Base-by-base conservation (phyloP, 1,139 yeast species). In the Keqinozyma sinolaborantium region DNA sequence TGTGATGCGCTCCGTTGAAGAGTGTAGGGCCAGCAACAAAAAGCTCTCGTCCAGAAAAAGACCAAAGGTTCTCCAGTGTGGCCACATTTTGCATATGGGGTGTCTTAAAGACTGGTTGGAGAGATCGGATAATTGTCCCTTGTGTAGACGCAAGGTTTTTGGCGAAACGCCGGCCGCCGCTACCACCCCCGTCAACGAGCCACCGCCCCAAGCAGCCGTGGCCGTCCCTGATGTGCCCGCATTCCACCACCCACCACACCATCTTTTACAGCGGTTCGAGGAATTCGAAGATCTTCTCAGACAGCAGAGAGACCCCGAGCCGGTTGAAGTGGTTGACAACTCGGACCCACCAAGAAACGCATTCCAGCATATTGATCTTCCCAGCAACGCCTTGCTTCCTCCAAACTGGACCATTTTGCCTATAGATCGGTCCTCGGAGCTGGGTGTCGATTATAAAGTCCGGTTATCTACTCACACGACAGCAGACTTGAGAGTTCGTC, bases 91-190 rank as follows among this genome's bases (percentile, higher is more conserved):
- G 38, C 99, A 92, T 54, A 66, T 83, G 62, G 92, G 95, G 3
- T 92, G 98, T 56, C 70, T 92, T 41, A 84, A 85, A 50, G 84
- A 85, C 45, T 92, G 99, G 99, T 66, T 92, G 44, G 95, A 86
- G 50, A 71, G 95, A 42, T 86, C 96, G 0, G 94, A 83, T 46
- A 76, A 79, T 18, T 92, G 99, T 60, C 98, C 99, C 1, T 78
- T 90, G 35, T 92, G 97, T 57, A 70, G 97, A 43, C 66, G 82
- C 13, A 76, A 82, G n/a, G 95, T 88, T 2, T 65, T 66, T 42
- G 47, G 36, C 6, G 26, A 34, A 31, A 8, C 24, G 21, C 33
- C 39, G 25, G 30, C 38, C 4, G 28, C 31, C 14, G 24, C 30
- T 13, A 32, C 26, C 14, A 29, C 19, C 35, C 11, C 19, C 28